Base-by-base conservation (phyloP, 768 basidiomycete genomes). In the Roridomyces roridus region DNA sequence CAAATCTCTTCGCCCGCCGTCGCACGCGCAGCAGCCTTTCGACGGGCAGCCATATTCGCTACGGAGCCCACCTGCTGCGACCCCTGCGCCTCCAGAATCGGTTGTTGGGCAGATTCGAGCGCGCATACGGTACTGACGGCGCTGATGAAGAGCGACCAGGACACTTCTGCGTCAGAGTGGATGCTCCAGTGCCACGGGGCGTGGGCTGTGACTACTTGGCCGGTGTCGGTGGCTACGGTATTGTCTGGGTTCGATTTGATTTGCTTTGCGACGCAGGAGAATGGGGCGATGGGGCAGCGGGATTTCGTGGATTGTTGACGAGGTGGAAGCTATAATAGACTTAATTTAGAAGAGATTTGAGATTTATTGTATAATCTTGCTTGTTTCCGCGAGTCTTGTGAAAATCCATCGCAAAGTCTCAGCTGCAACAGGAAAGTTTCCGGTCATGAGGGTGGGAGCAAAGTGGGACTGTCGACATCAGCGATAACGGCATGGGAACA, bases 191-290 rank as follows among this genome's bases (percentile, higher is more conserved):
- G 45, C 29, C 46, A 55, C 11, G 45, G 37, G 21, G 53, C 46
- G n/a, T 47, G 53, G 53, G n/a, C 46, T 3, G 53, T 47, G 11
- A 47, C 34, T 36, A 41, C 39, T 3, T 55, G 29, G 15, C 46
- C 53, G 12, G 46, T 55, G 10, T 47, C 45, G 11, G 39, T 55
- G 2, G 39, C 53, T 21, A 47, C 53, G 10, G 20, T 55, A 17
- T 35, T 55, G 46, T 55, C 53, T 10, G 39, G 53, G 5, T 55
- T 55, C n/a, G 53, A 55, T n/a, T 29, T 55, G 5, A 28, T 10
- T 11, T 55, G 53, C 17, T 20, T 40, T 23, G 18, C 46, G 17
- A 10, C 0, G 4, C 46, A 55, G n/a, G 45, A 55, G 11, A 25
- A 55, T 6, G 53, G 53, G 1, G 53, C 53, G 10, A 55, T 55